Conservation (phyloP, 805 yeast species). For the Candida methanosorbosa region DNA sequence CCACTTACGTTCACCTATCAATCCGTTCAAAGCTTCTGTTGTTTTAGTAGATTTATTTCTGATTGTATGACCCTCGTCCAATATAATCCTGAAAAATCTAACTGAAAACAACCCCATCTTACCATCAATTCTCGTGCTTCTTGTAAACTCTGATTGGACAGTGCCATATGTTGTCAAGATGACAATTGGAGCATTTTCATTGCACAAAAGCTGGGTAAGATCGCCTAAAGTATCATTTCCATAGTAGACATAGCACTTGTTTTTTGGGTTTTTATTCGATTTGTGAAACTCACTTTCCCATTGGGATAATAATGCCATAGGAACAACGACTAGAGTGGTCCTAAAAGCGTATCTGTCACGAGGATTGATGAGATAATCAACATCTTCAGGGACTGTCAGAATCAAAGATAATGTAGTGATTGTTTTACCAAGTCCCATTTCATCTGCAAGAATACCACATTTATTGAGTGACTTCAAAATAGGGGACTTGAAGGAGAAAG, state of each 20-base stretch:
- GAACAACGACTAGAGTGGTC: constrained; percentile 76
- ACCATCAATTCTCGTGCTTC: constrained; percentile 23
- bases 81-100: constrained; percentile 55
- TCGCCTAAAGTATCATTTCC: constrained; percentile 54
- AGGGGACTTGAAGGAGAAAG: constrained; percentile 63
- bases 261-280: constrained; percentile 37
- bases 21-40: constrained; percentile 63
- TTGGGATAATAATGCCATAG: constrained; percentile 85
- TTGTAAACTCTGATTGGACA: constrained; percentile 65
- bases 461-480: constrained; percentile 45
- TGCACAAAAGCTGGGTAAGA: constrained; percentile 36
- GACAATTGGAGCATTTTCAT: constrained; percentile 48
- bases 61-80: constrained; percentile 90
- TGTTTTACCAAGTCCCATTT: constrained; percentile 95
- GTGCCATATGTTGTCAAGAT: constrained; percentile 85
- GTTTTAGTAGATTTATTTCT: constrained; percentile 73
- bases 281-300: constrained; percentile 79
- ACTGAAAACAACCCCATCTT: constrained; percentile 58
- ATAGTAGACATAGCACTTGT: constrained; percentile 56
- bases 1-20: constrained; percentile 70
- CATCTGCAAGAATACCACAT: constrained; percentile 93
- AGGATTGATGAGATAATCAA: constrained; percentile 7
- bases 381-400: constrained; percentile 53
- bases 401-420: constrained; percentile 72
- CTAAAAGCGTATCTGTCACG: constrained; percentile 45